Conservation (phyloP, 352 stramenopile genomes). For the Plasmopara viticola region DNA sequence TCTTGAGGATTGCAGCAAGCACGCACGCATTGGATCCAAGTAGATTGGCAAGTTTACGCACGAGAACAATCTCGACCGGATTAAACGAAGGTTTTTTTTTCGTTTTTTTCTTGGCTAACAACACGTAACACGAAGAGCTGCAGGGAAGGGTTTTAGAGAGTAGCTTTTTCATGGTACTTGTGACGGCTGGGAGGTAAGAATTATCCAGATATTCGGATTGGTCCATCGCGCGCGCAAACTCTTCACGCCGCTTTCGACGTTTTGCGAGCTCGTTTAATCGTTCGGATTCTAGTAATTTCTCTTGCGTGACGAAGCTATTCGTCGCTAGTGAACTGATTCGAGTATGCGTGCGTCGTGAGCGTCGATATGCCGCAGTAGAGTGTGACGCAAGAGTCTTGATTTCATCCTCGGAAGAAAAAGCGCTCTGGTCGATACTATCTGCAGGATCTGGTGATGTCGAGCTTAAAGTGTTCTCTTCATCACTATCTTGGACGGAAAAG, state of each 20-base stretch:
- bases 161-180: slow-evolving; percentile 14
- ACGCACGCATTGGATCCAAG: slow-evolving; percentile 43
- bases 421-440: slow-evolving; percentile 20
- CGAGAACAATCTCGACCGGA: slow-evolving; percentile 34
- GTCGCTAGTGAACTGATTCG: slow-evolving; percentile 54
- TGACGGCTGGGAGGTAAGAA: slow-evolving; percentile 41
- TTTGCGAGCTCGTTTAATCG: slow-evolving; percentile 32
- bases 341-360: slow-evolving; percentile 57
- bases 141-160: slow-evolving; percentile 26
- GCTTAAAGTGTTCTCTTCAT: slow-evolving; percentile 6
- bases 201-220: slow-evolving; percentile 70
- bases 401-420: slow-evolving; percentile 27
- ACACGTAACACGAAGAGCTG: slow-evolving; percentile 37
- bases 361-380: slow-evolving; percentile 24
- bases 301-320: slow-evolving; percentile 50
- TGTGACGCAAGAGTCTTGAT: slow-evolving; percentile 9
- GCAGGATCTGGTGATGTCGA: slow-evolving; percentile 6
- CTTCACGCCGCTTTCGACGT: slow-evolving; percentile 29
- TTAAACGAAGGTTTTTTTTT: slow-evolving; percentile 8
- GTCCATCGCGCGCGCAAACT: slow-evolving; percentile 37
- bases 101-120: not conserved
- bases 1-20: slow-evolving; percentile 34
- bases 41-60: slow-evolving; percentile 40
- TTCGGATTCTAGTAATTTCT: slow-evolving; percentile 50
- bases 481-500: slow-evolving; percentile 7